A percentile compares a stretch with the other conserved stretches of the same genome.
Conservation (phyloP, 2,329 filamentous ascomycete genomes). For the Xylaria sp. region DNA sequence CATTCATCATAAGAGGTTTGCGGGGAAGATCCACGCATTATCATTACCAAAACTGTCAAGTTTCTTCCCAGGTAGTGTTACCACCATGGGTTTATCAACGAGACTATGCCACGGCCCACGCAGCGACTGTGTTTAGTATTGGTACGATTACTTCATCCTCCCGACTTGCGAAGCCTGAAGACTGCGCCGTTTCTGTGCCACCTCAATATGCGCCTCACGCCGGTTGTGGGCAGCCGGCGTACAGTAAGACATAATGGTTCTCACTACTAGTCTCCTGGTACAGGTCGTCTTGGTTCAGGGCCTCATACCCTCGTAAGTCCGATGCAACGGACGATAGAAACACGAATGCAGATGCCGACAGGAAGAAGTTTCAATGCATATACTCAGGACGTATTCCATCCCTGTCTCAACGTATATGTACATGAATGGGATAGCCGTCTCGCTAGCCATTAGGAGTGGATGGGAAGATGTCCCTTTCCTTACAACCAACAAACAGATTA, state of each 20-base stretch:
- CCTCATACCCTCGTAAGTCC: not conserved
- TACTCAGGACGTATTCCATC: constrained; percentile 21
- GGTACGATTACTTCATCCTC: not conserved
- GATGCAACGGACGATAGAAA: constrained; percentile 3
- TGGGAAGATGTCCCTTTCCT: constrained; percentile 18
- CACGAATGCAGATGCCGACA: not conserved
- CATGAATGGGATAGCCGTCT: constrained; percentile 12
- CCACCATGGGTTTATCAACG: not conserved
- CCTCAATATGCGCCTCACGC: not conserved
- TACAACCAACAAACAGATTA: constrained; percentile 24
- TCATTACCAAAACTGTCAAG: not conserved
- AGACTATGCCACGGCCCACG: not conserved
- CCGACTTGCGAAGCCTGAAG: not conserved
- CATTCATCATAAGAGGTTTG: not conserved
- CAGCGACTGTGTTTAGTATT: not conserved
- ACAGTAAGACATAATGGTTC: not conserved
- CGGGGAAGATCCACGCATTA: not conserved
- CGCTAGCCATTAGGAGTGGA: constrained; percentile 5
- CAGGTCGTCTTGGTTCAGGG: not conserved
- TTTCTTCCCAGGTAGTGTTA: not conserved
- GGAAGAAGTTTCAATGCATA: constrained; percentile 1
- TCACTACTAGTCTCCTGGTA: not conserved
- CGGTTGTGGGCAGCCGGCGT: not conserved
- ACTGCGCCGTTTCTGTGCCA: constrained; percentile 23
- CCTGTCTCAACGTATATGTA: constrained; percentile 29